These are phyloP conservation scores for Colletotrichum sp. DNA, from an alignment of 2,329 filamentous ascomycete species.

Conservation along the genomic window DNA sequence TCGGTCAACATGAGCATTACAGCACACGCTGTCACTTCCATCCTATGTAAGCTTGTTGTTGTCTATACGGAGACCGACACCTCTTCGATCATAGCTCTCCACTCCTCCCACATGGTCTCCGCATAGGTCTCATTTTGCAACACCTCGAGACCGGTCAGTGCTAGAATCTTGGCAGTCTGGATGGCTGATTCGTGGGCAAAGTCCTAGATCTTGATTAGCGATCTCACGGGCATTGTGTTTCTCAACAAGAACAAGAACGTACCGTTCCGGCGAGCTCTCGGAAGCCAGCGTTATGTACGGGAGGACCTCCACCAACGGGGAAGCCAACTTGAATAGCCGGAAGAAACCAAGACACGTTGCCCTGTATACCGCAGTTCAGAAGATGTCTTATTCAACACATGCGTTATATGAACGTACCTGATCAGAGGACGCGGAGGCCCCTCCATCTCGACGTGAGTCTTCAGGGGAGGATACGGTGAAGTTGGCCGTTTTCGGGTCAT, in stretches of 20 bases:
- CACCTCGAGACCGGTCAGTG: slow-evolving; percentile 14
- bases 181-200: slow-evolving; percentile 13
- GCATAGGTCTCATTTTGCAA: slow-evolving; percentile 18
- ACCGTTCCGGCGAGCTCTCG: background rate
- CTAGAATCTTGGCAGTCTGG: slow-evolving; percentile 13
- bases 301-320: slow-evolving; percentile 7
- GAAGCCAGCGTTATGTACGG: slow-evolving; percentile 18
- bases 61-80: background rate
- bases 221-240: fast-evolving
- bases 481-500: slow-evolving; percentile 7
- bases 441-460: background rate
- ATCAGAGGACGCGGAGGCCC: slow-evolving; percentile 4
- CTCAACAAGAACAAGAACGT: background rate
- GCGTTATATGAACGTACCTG: background rate
- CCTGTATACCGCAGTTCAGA: background rate
- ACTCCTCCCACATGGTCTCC: slow-evolving; percentile 11
- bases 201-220: background rate
- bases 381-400: background rate
- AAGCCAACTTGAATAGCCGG: slow-evolving; percentile 19
- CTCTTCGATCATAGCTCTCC: slow-evolving; percentile 17
- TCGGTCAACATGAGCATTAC: background rate
- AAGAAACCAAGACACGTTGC: slow-evolving; percentile 18
- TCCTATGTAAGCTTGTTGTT: background rate
- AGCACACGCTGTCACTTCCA: background rate
- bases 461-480: slow-evolving; percentile 12